phyloP scores from a whole-genome alignment of 2,329 filamentous ascomycete species.

The Sporothrix luriei region DNA sequence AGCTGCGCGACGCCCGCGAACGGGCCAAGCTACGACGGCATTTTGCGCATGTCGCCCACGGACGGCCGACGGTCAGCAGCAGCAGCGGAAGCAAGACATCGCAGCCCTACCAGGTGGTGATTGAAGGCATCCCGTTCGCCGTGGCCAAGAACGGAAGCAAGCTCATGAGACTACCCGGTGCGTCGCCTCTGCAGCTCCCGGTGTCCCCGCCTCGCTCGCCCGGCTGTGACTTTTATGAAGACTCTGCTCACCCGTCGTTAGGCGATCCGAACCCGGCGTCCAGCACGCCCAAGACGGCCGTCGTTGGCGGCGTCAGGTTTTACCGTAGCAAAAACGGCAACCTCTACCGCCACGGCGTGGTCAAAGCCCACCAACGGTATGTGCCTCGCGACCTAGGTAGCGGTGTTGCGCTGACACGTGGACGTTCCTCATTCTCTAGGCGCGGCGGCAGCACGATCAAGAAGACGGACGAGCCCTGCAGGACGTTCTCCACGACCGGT shows the following conservation, averaged over 20 bases:
- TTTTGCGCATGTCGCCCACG: slow-evolving; percentile 45
- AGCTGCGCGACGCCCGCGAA: slow-evolving; percentile 59
- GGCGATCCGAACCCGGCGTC: slow-evolving; percentile 63
- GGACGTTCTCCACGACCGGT: slow-evolving; percentile 69
- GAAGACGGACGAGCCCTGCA: slow-evolving; percentile 75
- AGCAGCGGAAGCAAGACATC: slow-evolving; percentile 41
- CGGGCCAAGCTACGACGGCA: slow-evolving; percentile 59
- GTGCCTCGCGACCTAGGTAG: slow-evolving; percentile 42
- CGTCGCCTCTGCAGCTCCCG: slow-evolving; percentile 41
- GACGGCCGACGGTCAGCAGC: slow-evolving; percentile 33
- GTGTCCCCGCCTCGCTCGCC: not conserved
- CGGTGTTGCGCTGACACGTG: slow-evolving; percentile 45
- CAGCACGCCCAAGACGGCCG: slow-evolving; percentile 72
- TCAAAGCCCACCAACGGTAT: slow-evolving; percentile 72
- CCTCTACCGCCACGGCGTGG: slow-evolving; percentile 73
- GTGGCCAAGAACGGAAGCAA: slow-evolving; percentile 80
- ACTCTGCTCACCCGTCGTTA: slow-evolving; percentile 45
- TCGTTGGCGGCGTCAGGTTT: slow-evolving; percentile 77
- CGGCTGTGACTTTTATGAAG: slow-evolving; percentile 32
- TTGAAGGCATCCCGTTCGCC: slow-evolving; percentile 73
- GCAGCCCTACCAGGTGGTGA: slow-evolving; percentile 60
- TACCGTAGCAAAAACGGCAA: slow-evolving; percentile 86
- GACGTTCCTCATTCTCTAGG: slow-evolving; percentile 42
- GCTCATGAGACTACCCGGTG: slow-evolving; percentile 72
- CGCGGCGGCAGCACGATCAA: slow-evolving; percentile 56